These are phyloP conservation scores for Suillus paluster DNA, from an alignment of 768 basidiomycete species.

Conservation along the genomic window DNA sequence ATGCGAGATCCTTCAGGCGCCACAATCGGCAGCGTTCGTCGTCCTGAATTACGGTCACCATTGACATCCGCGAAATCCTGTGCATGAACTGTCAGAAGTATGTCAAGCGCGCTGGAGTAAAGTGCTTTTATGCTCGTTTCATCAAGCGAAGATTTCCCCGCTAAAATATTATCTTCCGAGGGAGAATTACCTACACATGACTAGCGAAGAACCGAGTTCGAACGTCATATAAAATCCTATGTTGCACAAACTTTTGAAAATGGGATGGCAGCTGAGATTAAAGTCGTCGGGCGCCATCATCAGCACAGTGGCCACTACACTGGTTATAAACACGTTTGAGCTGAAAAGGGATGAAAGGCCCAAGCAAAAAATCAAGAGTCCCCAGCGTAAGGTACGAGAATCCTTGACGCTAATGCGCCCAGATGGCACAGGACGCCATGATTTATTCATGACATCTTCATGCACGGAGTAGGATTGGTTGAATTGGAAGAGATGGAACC, in stretches of 20 bases:
- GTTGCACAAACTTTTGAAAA: slow-evolving; percentile 37
- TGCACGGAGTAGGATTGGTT: slow-evolving; percentile 32
- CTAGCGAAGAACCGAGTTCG: slow-evolving; percentile 38
- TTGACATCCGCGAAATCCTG: slow-evolving; percentile 40
- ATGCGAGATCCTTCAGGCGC: slow-evolving; percentile 20
- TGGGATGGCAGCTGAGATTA: slow-evolving; percentile 26
- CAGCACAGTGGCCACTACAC: slow-evolving; percentile 25
- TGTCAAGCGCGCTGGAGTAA: slow-evolving; percentile 32
- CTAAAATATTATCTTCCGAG: not conserved
- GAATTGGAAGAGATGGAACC: slow-evolving; percentile 39
- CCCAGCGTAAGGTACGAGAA: slow-evolving; percentile 37
- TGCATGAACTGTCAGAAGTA: slow-evolving; percentile 42
- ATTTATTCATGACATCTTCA: slow-evolving; percentile 40
- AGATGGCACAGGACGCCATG: slow-evolving; percentile 43
- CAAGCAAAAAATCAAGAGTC: slow-evolving; percentile 32
- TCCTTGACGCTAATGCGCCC: slow-evolving; percentile 29
- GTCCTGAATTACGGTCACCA: slow-evolving; percentile 34
- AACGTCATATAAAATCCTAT: slow-evolving; percentile 37
- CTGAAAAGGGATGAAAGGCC: slow-evolving; percentile 25
- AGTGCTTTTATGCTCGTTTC: not conserved
- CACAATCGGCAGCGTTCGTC: slow-evolving; percentile 36
- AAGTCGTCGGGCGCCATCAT: slow-evolving; percentile 37
- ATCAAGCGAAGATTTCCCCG: not conserved
- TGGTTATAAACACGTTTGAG: slow-evolving; percentile 17
- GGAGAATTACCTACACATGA: slow-evolving; percentile 24